These are phyloP conservation scores for Chrysoporthe cubensis DNA, from an alignment of 2,329 filamentous ascomycete species.

Conservation along the genomic window DNA sequence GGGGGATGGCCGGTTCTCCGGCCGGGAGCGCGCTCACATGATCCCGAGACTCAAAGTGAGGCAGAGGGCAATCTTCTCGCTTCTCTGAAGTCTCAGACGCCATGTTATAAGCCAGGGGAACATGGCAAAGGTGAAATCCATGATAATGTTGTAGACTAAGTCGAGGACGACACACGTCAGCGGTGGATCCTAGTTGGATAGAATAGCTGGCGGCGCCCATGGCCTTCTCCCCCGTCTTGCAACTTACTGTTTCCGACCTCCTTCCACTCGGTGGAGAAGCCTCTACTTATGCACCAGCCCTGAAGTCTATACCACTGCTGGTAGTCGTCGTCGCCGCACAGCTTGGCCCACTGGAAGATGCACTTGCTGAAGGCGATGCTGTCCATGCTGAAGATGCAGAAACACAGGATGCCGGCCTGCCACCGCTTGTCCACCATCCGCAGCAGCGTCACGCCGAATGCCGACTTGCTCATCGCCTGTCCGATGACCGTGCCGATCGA, in stretches of 20 bases:
- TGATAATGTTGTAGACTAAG: slow-evolving; percentile 56
- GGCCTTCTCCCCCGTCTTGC: not conserved
- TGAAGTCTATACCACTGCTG: slow-evolving; percentile 50
- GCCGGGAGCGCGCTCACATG: slow-evolving; percentile 38
- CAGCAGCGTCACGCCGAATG: slow-evolving; percentile 43
- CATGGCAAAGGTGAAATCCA: slow-evolving; percentile 55
- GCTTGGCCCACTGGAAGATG: slow-evolving; percentile 53
- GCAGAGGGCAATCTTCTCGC: slow-evolving; percentile 55
- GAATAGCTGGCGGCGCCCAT: not conserved
- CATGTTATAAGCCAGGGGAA: slow-evolving; percentile 56
- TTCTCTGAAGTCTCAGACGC: slow-evolving; percentile 50
- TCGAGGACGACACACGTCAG: not conserved
- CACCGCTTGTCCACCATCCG: slow-evolving; percentile 47
- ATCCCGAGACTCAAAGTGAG: slow-evolving; percentile 55
- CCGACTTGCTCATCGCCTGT: slow-evolving; percentile 43
- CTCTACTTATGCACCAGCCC: slow-evolving; percentile 47
- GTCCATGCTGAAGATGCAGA: slow-evolving; percentile 54
- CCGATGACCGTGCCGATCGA: slow-evolving; percentile 43
- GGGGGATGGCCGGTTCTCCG: not conserved
- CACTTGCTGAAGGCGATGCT: slow-evolving; percentile 51
- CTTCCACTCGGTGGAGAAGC: slow-evolving; percentile 49
- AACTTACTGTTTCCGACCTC: slow-evolving; percentile 53
- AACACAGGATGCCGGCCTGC: slow-evolving; percentile 50
- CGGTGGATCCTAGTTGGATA: not conserved
- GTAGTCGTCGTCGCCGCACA: slow-evolving; percentile 48